Percentiles rank a stretch among this genome's conserved stretches.
These are phyloP conservation scores for Pyrenula aspistea DNA, from an alignment of 495 filamentous ascomycete species.

Conservation along the genomic window DNA sequence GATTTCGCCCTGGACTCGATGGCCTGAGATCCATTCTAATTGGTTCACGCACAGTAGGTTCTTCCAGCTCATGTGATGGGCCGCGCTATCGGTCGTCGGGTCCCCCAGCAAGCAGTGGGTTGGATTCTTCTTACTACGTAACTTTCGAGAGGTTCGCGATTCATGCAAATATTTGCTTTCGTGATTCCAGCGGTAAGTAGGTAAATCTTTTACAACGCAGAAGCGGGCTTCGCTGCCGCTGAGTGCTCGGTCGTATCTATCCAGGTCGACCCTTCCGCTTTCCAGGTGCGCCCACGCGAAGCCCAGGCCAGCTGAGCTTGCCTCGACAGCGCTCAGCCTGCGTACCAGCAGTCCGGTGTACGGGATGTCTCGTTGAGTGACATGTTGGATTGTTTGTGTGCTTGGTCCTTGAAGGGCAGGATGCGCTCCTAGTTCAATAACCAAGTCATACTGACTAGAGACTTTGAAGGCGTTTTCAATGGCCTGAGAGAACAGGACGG, in stretches of 20 bases:
- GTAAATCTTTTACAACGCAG: slow-evolving; percentile 23
- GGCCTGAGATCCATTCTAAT: slow-evolving; percentile 27
- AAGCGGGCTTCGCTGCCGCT: slow-evolving; percentile 8
- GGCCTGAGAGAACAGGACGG: slow-evolving; percentile 45
- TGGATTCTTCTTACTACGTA: slow-evolving; percentile 5
- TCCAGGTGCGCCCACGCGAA: slow-evolving; percentile 34
- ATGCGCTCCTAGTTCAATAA: slow-evolving; percentile 41
- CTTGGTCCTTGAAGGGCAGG: slow-evolving; percentile 33
- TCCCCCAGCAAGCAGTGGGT: slow-evolving; percentile 22
- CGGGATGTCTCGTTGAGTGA: slow-evolving; percentile 11
- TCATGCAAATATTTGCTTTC: slow-evolving; percentile 32
- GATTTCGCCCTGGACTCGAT: slow-evolving; percentile 24
- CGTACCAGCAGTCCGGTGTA: slow-evolving; percentile 30
- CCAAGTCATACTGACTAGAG: slow-evolving; percentile 11
- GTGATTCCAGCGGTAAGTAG: slow-evolving; percentile 42
- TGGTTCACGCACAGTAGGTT: slow-evolving; percentile 21
- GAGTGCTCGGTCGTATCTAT: slow-evolving; percentile 13
- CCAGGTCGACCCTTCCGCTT: slow-evolving; percentile 5
- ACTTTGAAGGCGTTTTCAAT: slow-evolving; percentile 21
- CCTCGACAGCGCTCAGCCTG: slow-evolving; percentile 19
- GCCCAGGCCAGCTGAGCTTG: too few species aligned
- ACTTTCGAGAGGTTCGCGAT: slow-evolving; percentile 21
- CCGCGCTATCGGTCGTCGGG: slow-evolving; percentile 7
- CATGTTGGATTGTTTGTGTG: slow-evolving; percentile 24
- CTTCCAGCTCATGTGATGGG: slow-evolving; percentile 18